phyloP scores from a whole-genome alignment of 352 stramenopile genomes.

The Phytopythium ostracodes region DNA sequence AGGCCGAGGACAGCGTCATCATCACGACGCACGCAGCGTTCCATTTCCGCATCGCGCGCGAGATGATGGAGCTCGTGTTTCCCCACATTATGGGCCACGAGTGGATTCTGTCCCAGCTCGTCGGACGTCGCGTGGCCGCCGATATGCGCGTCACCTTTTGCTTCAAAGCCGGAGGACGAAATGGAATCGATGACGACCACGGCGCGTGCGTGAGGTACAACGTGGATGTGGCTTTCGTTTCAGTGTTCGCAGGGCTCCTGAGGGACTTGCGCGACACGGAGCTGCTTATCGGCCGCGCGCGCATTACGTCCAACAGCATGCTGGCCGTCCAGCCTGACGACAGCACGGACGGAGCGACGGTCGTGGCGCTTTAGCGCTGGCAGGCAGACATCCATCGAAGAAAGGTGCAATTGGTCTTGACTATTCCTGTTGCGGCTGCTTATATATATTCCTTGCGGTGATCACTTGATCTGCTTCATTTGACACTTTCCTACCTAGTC shows the following conservation, averaged over 20 bases:
- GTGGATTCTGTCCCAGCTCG: background rate
- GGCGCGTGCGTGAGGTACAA: background rate
- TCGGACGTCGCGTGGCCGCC: background rate
- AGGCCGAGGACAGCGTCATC: slow-evolving; percentile 19
- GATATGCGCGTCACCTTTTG: slow-evolving; percentile 3
- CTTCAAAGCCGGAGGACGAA: background rate
- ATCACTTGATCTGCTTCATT: no score
- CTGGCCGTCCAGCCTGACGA: background rate
- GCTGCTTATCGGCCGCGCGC: background rate
- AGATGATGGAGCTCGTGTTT: slow-evolving; percentile 27
- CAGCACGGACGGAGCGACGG: background rate
- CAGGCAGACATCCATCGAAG: background rate
- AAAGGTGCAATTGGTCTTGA: no score
- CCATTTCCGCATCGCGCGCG: slow-evolving; percentile 28
- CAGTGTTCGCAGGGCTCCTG: background rate
- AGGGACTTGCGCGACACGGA: background rate
- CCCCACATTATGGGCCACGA: slow-evolving; percentile 14
- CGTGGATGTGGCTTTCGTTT: background rate
- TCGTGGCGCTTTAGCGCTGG: no score
- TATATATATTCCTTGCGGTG: no score
- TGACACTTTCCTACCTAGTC: no score
- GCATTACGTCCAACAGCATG: slow-evolving; percentile 6
- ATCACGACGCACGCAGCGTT: slow-evolving; percentile 17
- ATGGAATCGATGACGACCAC: background rate
- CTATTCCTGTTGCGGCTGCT: no score